Conservation (phyloP, 2,329 filamentous ascomycete genomes). For the Aureobasidium sp. region DNA sequence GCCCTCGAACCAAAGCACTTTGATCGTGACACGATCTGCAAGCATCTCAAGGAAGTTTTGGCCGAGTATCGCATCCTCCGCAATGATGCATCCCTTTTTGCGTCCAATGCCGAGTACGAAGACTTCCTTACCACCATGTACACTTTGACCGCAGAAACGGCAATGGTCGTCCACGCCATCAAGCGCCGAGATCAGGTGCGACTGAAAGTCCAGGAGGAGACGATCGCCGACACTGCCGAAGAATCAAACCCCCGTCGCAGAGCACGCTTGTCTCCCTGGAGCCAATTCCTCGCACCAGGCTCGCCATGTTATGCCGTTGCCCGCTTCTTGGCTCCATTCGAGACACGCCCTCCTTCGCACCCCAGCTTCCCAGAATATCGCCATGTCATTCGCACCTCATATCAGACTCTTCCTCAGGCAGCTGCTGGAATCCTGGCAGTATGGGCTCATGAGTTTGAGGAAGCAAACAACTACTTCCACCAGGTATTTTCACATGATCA, state of each 20-base stretch:
- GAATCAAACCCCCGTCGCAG: neutral
- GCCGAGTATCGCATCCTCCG: neutral
- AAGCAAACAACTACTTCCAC: neutral
- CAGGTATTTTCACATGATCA: neutral
- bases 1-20: conserved; percentile 2
- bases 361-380: neutral
- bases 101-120: neutral
- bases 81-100: neutral
- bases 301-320: neutral
- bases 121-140: neutral
- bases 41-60: neutral
- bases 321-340: neutral
- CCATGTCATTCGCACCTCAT: neutral
- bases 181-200: neutral
- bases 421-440: neutral
- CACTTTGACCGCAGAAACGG: neutral
- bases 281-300: neutral
- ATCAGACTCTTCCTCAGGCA: neutral
- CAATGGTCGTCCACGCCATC: neutral
- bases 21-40: neutral
- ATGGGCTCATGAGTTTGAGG: neutral
- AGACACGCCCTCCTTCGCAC: conserved; percentile 1
- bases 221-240: neutral
- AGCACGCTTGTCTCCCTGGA: neutral
- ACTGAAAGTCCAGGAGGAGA: neutral